Evolutionary conservation across 2,329 filamentous ascomycete species (phyloP).

Genomic region (Fusarium caatingaense): DNA sequence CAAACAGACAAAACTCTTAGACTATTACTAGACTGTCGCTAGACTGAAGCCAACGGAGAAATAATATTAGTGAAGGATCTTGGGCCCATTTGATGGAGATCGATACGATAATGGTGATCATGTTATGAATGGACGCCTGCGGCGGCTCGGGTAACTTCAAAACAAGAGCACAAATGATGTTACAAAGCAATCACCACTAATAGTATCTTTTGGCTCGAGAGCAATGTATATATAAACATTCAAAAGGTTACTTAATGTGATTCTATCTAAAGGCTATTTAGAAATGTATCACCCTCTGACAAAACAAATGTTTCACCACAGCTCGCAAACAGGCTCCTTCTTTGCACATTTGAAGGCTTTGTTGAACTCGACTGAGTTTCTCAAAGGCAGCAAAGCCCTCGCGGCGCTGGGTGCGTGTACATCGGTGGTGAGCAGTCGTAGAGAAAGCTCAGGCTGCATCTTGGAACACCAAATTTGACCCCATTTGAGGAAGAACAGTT

Average conservation of each 20-base stretch:
- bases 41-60: not conserved
- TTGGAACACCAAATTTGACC: constrained; percentile 76
- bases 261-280: not conserved
- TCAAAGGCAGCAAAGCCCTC: constrained; percentile 71
- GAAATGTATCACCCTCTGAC: not conserved
- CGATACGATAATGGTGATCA: not conserved
- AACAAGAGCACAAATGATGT: not conserved
- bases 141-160: not conserved
- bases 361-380: constrained; percentile 74
- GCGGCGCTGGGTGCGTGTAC: constrained; percentile 73
- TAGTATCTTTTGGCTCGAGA: not conserved
- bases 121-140: not conserved
- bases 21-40: not conserved
- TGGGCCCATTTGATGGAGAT: not conserved
- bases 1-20: not conserved
- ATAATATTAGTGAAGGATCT: not conserved
- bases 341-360: constrained; percentile 74
- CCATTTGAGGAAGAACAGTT: constrained; percentile 76
- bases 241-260: not conserved
- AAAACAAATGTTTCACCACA: constrained; percentile 64
- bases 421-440: constrained; percentile 69
- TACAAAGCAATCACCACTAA: not conserved
- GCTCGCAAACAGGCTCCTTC: constrained; percentile 74
- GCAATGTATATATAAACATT: not conserved
- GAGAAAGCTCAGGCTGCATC: constrained; percentile 60